Percentiles rank a stretch among this genome's conserved stretches.
Evolutionary conservation across 495 filamentous ascomycete species (phyloP).

Genomic region (Aspergillus ostianus): DNA sequence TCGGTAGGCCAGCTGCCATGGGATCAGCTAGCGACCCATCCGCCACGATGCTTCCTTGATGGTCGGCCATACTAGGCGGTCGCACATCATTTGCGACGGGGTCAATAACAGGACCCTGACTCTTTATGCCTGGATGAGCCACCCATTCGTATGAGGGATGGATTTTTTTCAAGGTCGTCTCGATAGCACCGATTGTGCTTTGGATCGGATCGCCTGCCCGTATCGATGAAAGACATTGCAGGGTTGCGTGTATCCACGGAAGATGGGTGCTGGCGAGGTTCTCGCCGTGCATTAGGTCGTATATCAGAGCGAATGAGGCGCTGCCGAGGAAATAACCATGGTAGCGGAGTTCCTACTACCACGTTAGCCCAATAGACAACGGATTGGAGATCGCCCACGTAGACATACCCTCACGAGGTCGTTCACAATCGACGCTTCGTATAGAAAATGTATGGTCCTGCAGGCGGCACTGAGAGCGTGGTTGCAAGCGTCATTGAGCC

Average conservation of each 20-base stretch:
- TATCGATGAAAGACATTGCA: conserved; percentile 35
- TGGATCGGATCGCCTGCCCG: conserved; percentile 28
- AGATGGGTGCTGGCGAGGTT: conserved; percentile 32
- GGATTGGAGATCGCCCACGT: background rate
- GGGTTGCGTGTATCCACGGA: conserved; percentile 39
- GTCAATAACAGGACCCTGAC: background rate
- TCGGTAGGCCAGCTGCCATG: conserved; percentile 6
- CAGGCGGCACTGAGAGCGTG: conserved; percentile 34
- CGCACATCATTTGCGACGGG: background rate
- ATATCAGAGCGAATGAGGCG: conserved; percentile 38
- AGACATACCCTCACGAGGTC: conserved; percentile 35
- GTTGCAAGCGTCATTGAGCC: conserved; percentile 48
- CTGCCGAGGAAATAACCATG: conserved; percentile 42
- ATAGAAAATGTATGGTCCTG: conserved; percentile 38
- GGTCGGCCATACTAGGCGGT: background rate
- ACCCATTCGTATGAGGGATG: conserved; percentile 37
- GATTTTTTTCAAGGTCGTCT: conserved; percentile 35
- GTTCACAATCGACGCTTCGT: conserved; percentile 33
- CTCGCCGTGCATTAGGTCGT: conserved; percentile 39
- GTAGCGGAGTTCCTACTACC: conserved; percentile 37
- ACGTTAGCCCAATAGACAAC: background rate
- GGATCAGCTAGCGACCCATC: background rate
- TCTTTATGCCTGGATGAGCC: conserved; percentile 1
- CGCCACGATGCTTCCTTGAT: background rate
- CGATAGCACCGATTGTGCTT: conserved; percentile 33